Evolutionary conservation across 495 filamentous ascomycete species (phyloP).

Genomic region (Trichoderma orchidacearum): DNA sequence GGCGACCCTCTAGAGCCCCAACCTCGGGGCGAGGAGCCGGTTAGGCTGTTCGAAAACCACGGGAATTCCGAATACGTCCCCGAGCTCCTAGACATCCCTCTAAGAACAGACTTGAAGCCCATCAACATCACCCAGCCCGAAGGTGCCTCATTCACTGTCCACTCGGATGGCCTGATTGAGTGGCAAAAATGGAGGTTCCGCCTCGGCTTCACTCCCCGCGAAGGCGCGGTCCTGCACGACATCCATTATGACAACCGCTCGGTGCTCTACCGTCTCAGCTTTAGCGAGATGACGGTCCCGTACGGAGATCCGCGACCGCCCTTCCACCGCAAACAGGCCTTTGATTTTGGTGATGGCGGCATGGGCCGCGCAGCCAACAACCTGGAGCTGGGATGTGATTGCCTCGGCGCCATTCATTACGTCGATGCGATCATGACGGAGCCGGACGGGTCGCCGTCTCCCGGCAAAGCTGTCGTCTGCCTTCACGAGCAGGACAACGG

Average conservation of each 20-base stretch:
- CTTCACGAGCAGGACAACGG: slow-evolving; percentile 58
- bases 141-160: slow-evolving; percentile 35
- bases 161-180: slow-evolving; percentile 29
- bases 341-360: slow-evolving; percentile 56
- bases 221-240: slow-evolving; percentile 51
- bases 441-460: slow-evolving; percentile 36
- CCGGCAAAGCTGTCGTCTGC: slow-evolving; percentile 50
- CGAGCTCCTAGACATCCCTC: slow-evolving; percentile 28
- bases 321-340: slow-evolving; percentile 55
- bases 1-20: slow-evolving; percentile 15
- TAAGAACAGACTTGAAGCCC: slow-evolving; percentile 36
- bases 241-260: slow-evolving; percentile 55
- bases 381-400: slow-evolving; percentile 52
- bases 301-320: slow-evolving; percentile 50
- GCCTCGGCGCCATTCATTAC: slow-evolving; percentile 51
- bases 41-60: slow-evolving; percentile 28
- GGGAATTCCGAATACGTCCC: slow-evolving; percentile 37
- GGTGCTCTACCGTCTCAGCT: slow-evolving; percentile 53
- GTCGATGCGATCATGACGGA: slow-evolving; percentile 41
- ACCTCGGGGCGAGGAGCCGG: slow-evolving; percentile 7
- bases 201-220: slow-evolving; percentile 50
- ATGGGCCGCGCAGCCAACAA: slow-evolving; percentile 56
- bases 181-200: slow-evolving; percentile 62
- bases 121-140: slow-evolving; percentile 38
- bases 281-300: slow-evolving; percentile 67